Conservation (phyloP, 2,329 filamentous ascomycete genomes). For the Exserohilum rostratum region DNA sequence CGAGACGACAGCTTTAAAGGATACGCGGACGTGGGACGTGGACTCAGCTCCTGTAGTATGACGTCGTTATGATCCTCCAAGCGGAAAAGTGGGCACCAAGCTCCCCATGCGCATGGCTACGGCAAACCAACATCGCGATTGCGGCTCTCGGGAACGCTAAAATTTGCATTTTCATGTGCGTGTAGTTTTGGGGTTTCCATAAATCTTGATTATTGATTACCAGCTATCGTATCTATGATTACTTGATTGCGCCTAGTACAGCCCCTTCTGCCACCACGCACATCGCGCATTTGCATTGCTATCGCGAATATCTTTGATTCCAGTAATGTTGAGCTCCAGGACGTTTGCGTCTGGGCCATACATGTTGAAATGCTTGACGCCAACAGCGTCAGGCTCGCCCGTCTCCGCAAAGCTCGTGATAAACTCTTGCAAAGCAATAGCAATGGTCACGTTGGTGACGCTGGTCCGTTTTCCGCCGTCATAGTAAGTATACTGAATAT, state of each 20-base stretch:
- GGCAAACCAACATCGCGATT: slow-evolving; percentile 7
- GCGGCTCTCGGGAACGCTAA: slow-evolving; percentile 1
- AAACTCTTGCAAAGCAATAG: slow-evolving; percentile 54
- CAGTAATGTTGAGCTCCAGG: slow-evolving; percentile 52
- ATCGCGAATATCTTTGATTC: slow-evolving; percentile 53
- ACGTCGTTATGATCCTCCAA: slow-evolving; percentile 30
- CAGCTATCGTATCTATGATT: neutral
- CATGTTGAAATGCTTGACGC: slow-evolving; percentile 53
- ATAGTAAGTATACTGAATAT: slow-evolving; percentile 61
- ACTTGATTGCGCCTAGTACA: slow-evolving; percentile 40
- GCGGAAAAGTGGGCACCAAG: slow-evolving; percentile 10
- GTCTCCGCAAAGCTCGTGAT: slow-evolving; percentile 52
- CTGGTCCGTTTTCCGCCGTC: slow-evolving; percentile 40
- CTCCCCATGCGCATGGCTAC: slow-evolving; percentile 4
- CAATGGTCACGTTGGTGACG: slow-evolving; percentile 45
- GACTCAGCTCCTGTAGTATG: slow-evolving; percentile 19
- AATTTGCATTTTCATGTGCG: slow-evolving; percentile 1
- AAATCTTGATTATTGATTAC: slow-evolving; percentile 3
- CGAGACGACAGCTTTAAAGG: slow-evolving; percentile 25
- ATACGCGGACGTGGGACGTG: slow-evolving; percentile 14
- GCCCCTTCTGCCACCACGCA: slow-evolving; percentile 60
- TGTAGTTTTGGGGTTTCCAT: neutral
- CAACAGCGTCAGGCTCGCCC: slow-evolving; percentile 47
- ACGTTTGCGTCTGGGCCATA: slow-evolving; percentile 55
- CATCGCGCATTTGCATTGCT: slow-evolving; percentile 57